Base-by-base conservation (phyloP, 2,329 filamentous ascomycete genomes). In the Dendrostoma leiphaemia region DNA sequence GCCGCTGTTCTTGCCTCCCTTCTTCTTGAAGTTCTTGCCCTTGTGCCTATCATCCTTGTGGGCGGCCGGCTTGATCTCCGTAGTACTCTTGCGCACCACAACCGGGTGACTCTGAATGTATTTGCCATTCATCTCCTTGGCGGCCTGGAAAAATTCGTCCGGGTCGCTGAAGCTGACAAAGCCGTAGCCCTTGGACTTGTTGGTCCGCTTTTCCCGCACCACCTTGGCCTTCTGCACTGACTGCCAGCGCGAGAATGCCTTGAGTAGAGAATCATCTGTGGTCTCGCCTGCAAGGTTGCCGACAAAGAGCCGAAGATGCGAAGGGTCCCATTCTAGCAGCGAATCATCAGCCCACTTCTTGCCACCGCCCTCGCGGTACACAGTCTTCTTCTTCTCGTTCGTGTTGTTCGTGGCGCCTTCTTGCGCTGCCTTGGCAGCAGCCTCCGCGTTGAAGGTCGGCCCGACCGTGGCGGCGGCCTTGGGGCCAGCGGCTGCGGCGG, bases 71-170 rank as follows among this genome's bases (percentile, higher is more conserved):
- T 90, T 91, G 70, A 99, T 91, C 70, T 97, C 92, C 6, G 93
- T 96, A 62, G 88, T 96, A 61, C 90, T 91, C 69, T 94, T 90
- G 70, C 89, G 86, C 62, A 97, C 82, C 24, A 90, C 77, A 26
- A 97, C 90, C 0, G 94, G 94, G 71, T 97, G 94, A 69, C 91
- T 97, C 65, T 96, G 93, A 67, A 99, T 97, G 73, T 99, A 99
- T 75, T 99, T 97, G 63, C 92, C 92, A 66, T 97, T 90, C 94
- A 97, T 97, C 75, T 97, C 93, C 74, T 94, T 91, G 64, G 91
- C 93, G 2, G 94, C 93, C 65, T 90, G 85, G 78, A 99, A 97
- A 70, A 95, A 97, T 66, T 97, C 92, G 69, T 99, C 94, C 28
- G 91, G 90, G 67, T 97, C 90, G 64, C 86, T 88, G 74, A 99